Base-by-base conservation (phyloP, 305 asterid genomes). In the Fraxinus dipetala region DNA sequence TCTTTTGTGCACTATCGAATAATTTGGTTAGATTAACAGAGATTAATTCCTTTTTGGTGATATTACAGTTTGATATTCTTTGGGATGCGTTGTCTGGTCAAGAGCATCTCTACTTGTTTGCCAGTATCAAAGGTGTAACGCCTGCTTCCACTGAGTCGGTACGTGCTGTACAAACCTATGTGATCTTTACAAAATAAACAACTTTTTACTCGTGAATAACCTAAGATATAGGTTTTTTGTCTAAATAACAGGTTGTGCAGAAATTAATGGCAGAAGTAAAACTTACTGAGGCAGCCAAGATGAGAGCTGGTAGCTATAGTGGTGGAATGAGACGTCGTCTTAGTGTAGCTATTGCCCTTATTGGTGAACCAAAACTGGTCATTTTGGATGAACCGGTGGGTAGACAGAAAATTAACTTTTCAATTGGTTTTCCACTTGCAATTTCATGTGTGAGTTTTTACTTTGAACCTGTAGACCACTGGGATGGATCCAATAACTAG, bases 241-340 rank as follows among this genome's bases (percentile, higher is more conserved):
- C 76, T 74, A 43, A 85, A 84, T 10, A 76, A 80, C 89, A 96
- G 98, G 98, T 87, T 18, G 90, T 80, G 20, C 82, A 87, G 70
- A 90, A 89, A 80, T 86, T 94, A 88, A 83, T 96, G 85, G 92
- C 89, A 28, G 95, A 92, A 83, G 98, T 96, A 45, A 92, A 90
- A 86, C 96, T 96, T 43, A 86, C 91, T 26, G 94, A 88, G 51
- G 90, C 89, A 9, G 94, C 97, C 81, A 88, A 86, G 82, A 90
- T 93, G 84, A 90, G 99, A 88, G 85, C 96, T 3, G 87, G 97
- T 79, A 93, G 94, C 90, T 94, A 90, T 80, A 96, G 98, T 84
- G 98, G 99, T 77, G 99, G 99, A 82, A 96, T 93, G 98, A 93
- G 83, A 85, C 97, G 98, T 16, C 97, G 99, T 16, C 95, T 96